Percentiles rank a stretch among this genome's conserved stretches.
phyloP scores from a whole-genome alignment of 768 basidiomycete genomes.

The Butyriboletus loyo region DNA sequence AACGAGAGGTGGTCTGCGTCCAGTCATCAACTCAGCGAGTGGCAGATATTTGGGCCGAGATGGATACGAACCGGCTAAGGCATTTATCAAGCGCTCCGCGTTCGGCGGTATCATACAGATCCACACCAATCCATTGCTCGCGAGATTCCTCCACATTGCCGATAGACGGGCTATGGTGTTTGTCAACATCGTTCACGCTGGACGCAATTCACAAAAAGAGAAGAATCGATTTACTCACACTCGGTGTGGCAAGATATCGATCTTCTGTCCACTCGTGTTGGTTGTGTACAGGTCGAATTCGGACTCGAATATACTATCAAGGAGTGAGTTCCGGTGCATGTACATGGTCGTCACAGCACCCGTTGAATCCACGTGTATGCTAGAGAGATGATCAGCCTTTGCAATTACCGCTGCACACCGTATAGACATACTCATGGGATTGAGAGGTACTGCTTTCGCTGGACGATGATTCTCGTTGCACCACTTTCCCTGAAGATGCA shows the following conservation, averaged over 20 bases:
- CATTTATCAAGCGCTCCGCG: background rate
- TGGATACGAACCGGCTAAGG: constrained; percentile 7
- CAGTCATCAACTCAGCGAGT: background rate
- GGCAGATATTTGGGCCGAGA: no score
- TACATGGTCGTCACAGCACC: background rate
- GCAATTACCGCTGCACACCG: no score
- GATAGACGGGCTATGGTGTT: constrained; percentile 4
- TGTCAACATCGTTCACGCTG: background rate
- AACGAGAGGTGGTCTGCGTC: background rate
- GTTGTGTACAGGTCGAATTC: background rate
- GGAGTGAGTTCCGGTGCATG: background rate
- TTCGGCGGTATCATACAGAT: constrained; percentile 7
- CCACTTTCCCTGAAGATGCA: background rate
- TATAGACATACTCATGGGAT: background rate
- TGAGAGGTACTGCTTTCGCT: background rate
- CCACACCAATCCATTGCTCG: background rate
- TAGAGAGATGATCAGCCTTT: background rate
- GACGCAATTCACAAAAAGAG: background rate
- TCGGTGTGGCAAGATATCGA: background rate
- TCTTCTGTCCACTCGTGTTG: background rate
- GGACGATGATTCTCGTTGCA: background rate
- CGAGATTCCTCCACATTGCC: constrained; percentile 1
- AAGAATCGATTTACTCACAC: background rate
- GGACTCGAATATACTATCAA: background rate
- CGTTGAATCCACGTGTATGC: background rate